A percentile compares a stretch with the other conserved stretches of the same genome.
Conservation (phyloP, 352 stramenopile genomes). For the Nothophytophthora sp. region DNA sequence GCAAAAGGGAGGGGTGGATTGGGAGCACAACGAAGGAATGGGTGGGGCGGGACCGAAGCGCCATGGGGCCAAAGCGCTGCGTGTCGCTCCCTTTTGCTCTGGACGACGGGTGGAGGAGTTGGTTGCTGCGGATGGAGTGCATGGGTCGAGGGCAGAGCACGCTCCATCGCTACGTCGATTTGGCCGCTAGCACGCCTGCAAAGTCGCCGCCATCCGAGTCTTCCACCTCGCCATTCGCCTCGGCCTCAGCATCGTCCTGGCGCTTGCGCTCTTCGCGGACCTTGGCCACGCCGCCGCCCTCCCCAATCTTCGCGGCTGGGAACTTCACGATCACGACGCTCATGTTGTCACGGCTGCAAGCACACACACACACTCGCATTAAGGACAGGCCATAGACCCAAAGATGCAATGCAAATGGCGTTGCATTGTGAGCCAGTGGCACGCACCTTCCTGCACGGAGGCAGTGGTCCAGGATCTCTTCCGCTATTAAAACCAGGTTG, state of each 20-base stretch:
- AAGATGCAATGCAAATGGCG: too few relatives aligned
- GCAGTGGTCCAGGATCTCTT: slow-evolving; percentile 82
- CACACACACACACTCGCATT: neutral
- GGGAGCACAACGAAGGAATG: too few relatives aligned
- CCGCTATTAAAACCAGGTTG: slow-evolving; percentile 71
- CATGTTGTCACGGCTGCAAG: slow-evolving; percentile 80
- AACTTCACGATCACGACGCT: slow-evolving; percentile 84
- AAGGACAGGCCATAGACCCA: too few relatives aligned
- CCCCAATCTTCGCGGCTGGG: slow-evolving; percentile 58
- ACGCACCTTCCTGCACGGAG: slow-evolving; percentile 69
- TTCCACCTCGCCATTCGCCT: slow-evolving; percentile 17
- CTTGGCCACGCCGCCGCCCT: slow-evolving; percentile 58
- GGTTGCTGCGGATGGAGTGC: too few relatives aligned
- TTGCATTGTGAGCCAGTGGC: too few relatives aligned
- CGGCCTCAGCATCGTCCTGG: slow-evolving; percentile 43
- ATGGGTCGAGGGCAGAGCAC: too few relatives aligned
- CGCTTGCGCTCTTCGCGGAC: slow-evolving; percentile 56
- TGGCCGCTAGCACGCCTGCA: slow-evolving; percentile 12
- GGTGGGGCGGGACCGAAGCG: too few relatives aligned
- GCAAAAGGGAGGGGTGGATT: too few relatives aligned
- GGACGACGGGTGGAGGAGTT: too few relatives aligned
- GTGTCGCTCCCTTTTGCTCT: too few relatives aligned
- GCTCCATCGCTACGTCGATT: slow-evolving; percentile 24
- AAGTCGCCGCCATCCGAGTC: slow-evolving; percentile 16
- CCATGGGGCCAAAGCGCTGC: too few relatives aligned